phyloP scores from a whole-genome alignment of 768 basidiomycete species.

The Favolaschia claudopus region DNA sequence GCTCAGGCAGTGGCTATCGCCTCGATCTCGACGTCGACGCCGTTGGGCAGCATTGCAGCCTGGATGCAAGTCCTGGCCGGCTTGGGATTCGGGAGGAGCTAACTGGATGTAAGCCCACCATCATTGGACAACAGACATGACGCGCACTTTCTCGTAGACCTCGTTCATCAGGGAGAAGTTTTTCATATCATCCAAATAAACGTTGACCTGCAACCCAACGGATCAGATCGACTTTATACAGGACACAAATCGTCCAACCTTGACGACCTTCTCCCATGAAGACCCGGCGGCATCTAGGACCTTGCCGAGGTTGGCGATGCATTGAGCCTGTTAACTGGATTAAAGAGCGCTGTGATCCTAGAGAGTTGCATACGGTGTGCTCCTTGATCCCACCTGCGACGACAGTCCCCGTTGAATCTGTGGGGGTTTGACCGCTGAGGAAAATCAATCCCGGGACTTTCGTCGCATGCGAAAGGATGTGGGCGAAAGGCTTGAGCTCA shows the following conservation, averaged over 20 bases:
- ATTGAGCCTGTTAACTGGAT: constrained; percentile 52
- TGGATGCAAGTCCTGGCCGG: constrained; percentile 82
- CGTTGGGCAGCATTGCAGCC: constrained; percentile 70
- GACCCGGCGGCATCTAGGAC: constrained; percentile 63
- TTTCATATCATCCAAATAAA: constrained; percentile 69
- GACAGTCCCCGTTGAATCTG: constrained; percentile 54
- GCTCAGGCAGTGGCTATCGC: constrained; percentile 57
- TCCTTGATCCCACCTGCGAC: constrained; percentile 64
- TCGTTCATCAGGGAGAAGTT: constrained; percentile 65
- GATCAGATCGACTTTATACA: not conserved
- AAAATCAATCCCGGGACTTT: constrained; percentile 62
- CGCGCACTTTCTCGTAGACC: constrained; percentile 58
- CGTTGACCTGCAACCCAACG: constrained; percentile 47
- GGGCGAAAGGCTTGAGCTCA: constrained; percentile 51
- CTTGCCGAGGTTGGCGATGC: constrained; percentile 61
- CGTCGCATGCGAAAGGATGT: constrained; percentile 55
- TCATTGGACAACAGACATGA: not conserved
- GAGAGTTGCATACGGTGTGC: constrained; percentile 55
- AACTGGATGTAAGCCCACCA: not conserved
- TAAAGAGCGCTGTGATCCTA: not conserved
- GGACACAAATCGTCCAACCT: too few species aligned
- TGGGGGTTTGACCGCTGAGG: constrained; percentile 67
- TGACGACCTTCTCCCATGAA: constrained; percentile 65
- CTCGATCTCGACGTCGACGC: constrained; percentile 80
- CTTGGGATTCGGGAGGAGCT: constrained; percentile 63